A percentile compares a stretch with the other conserved stretches of the same genome.
Conservation (phyloP, 176 grass and related monocot species). For the Oryza coarctata region DNA sequence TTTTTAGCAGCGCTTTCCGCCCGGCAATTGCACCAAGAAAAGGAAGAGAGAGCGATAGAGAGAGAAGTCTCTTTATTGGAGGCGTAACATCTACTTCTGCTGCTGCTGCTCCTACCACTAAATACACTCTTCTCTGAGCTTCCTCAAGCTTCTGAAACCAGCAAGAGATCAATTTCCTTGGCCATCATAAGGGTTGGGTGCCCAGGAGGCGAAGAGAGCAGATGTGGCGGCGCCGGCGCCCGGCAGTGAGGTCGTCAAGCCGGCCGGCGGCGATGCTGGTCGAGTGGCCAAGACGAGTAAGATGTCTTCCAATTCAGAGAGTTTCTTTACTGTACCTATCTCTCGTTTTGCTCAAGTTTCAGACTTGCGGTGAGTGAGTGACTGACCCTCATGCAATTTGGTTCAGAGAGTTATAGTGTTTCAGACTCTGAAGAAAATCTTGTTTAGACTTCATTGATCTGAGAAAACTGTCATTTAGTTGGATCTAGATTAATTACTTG, state of each 20-base stretch:
- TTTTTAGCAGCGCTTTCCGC: background rate
- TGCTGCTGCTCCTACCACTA: background rate
- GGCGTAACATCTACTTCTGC: background rate
- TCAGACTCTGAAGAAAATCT: background rate
- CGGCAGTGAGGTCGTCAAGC: background rate
- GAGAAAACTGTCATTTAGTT: background rate
- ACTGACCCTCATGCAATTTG: background rate
- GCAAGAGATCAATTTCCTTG: background rate
- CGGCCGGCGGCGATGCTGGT: background rate
- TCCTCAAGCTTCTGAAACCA: slow-evolving; percentile 8
- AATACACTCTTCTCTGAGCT: background rate
- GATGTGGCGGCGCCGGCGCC: background rate
- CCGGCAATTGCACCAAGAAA: background rate
- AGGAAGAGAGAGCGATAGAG: too few species aligned
- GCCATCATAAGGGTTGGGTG: background rate
- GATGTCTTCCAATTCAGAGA: background rate
- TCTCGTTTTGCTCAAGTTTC: background rate
- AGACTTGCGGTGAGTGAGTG: background rate
- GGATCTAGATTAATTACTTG: background rate
- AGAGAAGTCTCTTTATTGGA: background rate
- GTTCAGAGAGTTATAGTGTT: background rate
- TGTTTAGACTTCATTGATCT: background rate
- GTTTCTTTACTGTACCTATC: background rate
- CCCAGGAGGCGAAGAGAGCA: background rate
- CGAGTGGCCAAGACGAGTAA: slow-evolving; percentile 4